Evolutionary conservation across 495 filamentous ascomycete genomes (phyloP), one percentile per base, ranked within the genome.

Genomic region (Pyrenopolyporus hunteri): DNA sequence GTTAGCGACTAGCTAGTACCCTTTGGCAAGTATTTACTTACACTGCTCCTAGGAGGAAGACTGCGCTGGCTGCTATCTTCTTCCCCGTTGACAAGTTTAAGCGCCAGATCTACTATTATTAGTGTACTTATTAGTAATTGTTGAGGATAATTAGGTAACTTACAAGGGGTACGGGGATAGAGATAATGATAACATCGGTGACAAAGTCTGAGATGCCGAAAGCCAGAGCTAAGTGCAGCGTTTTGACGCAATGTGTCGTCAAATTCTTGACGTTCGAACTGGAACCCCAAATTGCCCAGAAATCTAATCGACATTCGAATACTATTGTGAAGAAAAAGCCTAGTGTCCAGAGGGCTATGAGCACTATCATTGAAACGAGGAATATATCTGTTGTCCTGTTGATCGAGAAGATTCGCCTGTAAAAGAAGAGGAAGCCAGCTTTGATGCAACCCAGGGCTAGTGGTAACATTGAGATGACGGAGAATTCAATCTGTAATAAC

Each of bases 341-440:
- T 3, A 64, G 7, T 10, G 51, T 51, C 61, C 55, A 71, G 1
- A 65, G 1, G 7, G 13, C 9, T 4, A 67, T 45, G 0, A 69
- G 8, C 0, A 66, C 28, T 20, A 54, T 46, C 1, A 73, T 37
- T 6, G 19, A 46, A 6, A 49, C 39, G 3, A 69, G 62, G 6
- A 59, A 35, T 9, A 13, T 23, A 31, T 64, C 59, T 4, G 46
- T 66, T 14, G 4, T 42, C 13, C 3, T 31, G 9, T 48, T 32
- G 10, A 60, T 35, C 1, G 55, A 57, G 50, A 72, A 72, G 57
- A 74, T 69, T 3, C 71, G 59, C 16, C 28, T 14, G 29, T 74
- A 74, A 42, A 74, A 74, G 20, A 71, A 59, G 0, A 73, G 37
- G 4, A 71, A 66, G 53, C 69, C 68, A 6, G 40, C 19, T 45